These are phyloP conservation scores for Bipolaris zeicola DNA, from an alignment of 2,329 filamentous ascomycete genomes.

Conservation along the genomic window DNA sequence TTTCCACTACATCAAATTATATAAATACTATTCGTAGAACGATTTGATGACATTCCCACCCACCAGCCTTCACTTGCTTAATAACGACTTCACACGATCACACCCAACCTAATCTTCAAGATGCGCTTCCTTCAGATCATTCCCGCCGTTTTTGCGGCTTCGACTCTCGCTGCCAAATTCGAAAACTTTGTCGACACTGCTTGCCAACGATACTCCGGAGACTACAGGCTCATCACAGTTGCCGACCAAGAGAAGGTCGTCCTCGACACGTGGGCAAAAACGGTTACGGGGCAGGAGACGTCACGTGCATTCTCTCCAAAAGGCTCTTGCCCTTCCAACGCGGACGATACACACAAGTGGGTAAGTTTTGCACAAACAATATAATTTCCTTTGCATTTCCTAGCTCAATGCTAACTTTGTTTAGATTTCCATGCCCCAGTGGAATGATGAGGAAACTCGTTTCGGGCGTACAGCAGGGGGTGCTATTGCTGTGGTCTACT, in stretches of 20 bases:
- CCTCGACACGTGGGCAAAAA: not conserved
- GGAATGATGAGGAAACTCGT: not conserved
- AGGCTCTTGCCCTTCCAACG: not conserved
- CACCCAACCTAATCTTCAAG: not conserved
- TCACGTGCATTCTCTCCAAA: not conserved
- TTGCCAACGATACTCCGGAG: not conserved
- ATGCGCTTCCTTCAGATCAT: constrained; percentile 1
- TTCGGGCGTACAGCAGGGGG: not conserved
- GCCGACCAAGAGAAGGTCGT: not conserved
- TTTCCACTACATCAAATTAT: not conserved
- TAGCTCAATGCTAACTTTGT: not conserved
- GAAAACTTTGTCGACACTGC: not conserved
- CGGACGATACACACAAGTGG: not conserved
- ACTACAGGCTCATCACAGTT: not conserved
- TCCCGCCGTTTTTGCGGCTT: not conserved
- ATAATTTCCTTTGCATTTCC: not conserved
- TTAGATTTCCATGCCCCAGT: not conserved
- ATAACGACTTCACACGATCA: not conserved
- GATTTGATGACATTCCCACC: not conserved
- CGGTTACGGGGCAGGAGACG: not conserved
- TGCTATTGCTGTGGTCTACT: constrained; percentile 4
- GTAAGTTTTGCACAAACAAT: not conserved
- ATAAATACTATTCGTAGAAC: not conserved
- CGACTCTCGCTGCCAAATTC: not conserved
- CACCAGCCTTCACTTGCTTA: not conserved